Evolutionary conservation across 768 basidiomycete genomes (phyloP).

Genomic region (Lentinus tigrinus): DNA sequence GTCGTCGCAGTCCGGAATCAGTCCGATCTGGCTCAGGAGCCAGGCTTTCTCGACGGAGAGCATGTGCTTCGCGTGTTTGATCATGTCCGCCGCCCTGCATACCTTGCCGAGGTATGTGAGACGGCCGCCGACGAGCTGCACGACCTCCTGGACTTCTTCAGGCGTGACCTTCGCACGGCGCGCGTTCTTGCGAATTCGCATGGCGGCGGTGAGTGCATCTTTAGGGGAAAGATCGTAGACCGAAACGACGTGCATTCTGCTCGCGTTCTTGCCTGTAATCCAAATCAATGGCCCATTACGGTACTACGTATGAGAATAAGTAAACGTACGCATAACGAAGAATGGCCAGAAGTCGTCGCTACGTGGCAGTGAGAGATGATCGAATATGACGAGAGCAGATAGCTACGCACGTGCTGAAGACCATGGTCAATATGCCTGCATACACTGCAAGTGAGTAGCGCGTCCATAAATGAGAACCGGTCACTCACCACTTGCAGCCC

Average conservation of each 20-base stretch:
- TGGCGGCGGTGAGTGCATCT: slow-evolving; percentile 60
- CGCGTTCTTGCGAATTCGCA: slow-evolving; percentile 46
- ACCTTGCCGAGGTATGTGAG: slow-evolving; percentile 74
- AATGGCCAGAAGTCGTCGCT: slow-evolving; percentile 89
- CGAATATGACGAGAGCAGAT: not conserved
- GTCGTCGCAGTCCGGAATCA: slow-evolving; percentile 82
- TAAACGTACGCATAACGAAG: slow-evolving; percentile 55
- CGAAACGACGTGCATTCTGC: slow-evolving; percentile 75
- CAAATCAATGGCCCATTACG: no score
- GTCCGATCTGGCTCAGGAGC: slow-evolving; percentile 75
- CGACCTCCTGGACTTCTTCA: slow-evolving; percentile 45
- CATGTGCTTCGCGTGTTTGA: slow-evolving; percentile 61
- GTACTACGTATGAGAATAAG: slow-evolving; percentile 1
- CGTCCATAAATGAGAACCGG: not conserved
- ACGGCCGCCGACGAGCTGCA: slow-evolving; percentile 73
- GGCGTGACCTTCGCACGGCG: slow-evolving; percentile 32
- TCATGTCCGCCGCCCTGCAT: slow-evolving; percentile 59
- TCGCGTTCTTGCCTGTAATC: slow-evolving; percentile 60
- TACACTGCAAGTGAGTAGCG: slow-evolving; percentile 5
- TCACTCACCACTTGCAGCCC: slow-evolving; percentile 73
- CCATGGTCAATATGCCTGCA: slow-evolving; percentile 71
- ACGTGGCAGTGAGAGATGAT: slow-evolving; percentile 10
- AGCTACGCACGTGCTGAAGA: slow-evolving; percentile 74
- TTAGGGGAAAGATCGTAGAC: slow-evolving; percentile 64
- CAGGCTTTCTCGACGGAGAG: slow-evolving; percentile 75